Conservation (phyloP, 306 rosid genomes). For the Vigna angularis region DNA sequence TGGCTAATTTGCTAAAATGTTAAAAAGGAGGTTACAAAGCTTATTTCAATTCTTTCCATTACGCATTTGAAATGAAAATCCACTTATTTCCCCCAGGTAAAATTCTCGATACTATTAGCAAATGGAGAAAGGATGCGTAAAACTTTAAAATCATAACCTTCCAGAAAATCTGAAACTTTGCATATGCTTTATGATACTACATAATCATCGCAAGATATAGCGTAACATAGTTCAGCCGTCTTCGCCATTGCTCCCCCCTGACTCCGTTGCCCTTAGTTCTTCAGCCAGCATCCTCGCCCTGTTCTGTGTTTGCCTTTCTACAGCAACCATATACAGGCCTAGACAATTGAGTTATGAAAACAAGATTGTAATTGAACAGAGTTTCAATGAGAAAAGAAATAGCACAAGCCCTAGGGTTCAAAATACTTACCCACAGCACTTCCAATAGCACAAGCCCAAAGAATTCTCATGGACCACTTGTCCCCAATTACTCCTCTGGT, state of each 20-base stretch:
- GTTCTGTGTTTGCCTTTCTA: conserved; percentile 52
- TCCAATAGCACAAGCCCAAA: conserved; percentile 61
- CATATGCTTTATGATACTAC: conserved; percentile 8
- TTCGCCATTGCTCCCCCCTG: conserved; percentile 29
- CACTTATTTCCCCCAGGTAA: conserved; percentile 26
- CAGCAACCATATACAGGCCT: conserved; percentile 61
- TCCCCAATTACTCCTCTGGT: conserved; percentile 55
- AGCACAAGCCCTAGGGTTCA: conserved; percentile 10
- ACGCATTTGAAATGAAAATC: conserved; percentile 12
- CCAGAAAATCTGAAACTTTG: conserved; percentile 28
- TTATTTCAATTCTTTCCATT: neutral
- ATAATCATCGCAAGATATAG: conserved; percentile 19
- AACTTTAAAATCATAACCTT: conserved; percentile 26
- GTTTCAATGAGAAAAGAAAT: neutral
- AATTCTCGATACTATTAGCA: conserved; percentile 9
- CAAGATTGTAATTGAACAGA: neutral
- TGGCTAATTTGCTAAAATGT: conserved; percentile 1
- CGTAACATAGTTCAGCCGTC: conserved; percentile 31
- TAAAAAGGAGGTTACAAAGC: neutral
- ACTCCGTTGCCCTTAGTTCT: conserved; percentile 49
- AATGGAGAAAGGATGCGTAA: conserved; percentile 14
- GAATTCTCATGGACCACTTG: conserved; percentile 65
- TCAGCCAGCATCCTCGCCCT: conserved; percentile 57
- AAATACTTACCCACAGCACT: conserved; percentile 52
- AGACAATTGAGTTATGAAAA: conserved; percentile 34